Evolutionary conservation across 31 red algal genomes (phyloP), one percentile per base, ranked within the genome.

Genomic region (Asparagopsis taxiformis): DNA sequence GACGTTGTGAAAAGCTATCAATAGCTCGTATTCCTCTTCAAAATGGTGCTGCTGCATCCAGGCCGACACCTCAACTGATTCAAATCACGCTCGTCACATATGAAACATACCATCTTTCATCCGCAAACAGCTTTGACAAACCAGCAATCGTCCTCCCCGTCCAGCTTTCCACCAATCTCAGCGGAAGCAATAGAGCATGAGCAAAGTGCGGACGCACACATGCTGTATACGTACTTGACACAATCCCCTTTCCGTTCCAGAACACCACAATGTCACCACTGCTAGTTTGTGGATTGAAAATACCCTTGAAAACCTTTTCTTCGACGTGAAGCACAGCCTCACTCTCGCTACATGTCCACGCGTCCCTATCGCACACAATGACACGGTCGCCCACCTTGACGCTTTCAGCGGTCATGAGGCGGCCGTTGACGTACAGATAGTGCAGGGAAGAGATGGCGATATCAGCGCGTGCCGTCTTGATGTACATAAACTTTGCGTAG

Each of bases 201-300:
- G 78, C 78, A 17, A 68, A 33, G n/a, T 36, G 23, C 1, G 66
- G 66, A 28, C 21, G 16, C 8, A 82, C 48, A 35, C 52, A 49
- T 3, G 65, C 61, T 5, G 78, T 82, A 41, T 82, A 82, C 16
- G 65, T 71, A 10, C 50, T 70, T 29, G 62, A 31, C 0, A 59
- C 25, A 6, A 82, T 36, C n/a, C 51, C 66, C 55, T 70, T 16
- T 5, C 22, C 64, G 15, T 8, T 31, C 37, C 34, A 68, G 6
- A 20, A 36, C 0, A 82, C 65, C n/a, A 59, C 51, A 20, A 82
- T 25, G 24, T 82, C 58, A n/a, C 78, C 78, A 26, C 57, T 34
- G 0, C 36, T 25, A 13, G 78, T 82, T 20, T 82, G 65, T 31
- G 78, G 78, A 41, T 71, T 72, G 52, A 50, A 82, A n/a, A 82